Conservation (phyloP, 108 stramenopile species). For the Nitzschia inconspicua region DNA sequence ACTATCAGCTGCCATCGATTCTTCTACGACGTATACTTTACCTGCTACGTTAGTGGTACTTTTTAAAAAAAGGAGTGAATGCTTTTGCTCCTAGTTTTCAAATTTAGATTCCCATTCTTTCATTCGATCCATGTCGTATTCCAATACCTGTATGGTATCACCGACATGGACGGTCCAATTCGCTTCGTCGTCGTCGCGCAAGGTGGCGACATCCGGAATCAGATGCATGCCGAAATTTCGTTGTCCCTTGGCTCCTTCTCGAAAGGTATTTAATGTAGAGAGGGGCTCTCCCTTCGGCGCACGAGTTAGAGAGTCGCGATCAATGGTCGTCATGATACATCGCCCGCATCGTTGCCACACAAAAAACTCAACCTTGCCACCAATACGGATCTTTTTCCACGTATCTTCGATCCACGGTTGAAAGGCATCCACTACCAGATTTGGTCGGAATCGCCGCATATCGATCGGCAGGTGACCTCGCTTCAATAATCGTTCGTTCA, state of each 20-base stretch:
- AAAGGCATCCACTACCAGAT: constrained; percentile 36
- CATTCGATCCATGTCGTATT: constrained; percentile 30
- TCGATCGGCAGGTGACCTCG: constrained; percentile 25
- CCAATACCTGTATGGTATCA: constrained; percentile 31
- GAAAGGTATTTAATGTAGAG: constrained; percentile 38
- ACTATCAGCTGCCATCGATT: too few species aligned
- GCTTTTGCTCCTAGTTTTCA: too few species aligned
- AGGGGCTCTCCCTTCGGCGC: constrained; percentile 43
- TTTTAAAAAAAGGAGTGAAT: too few species aligned
- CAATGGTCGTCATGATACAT: constrained; percentile 48
- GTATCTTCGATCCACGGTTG: constrained; percentile 38
- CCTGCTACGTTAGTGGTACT: too few species aligned
- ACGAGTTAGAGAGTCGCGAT: constrained; percentile 36
- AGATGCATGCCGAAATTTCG: constrained; percentile 53
- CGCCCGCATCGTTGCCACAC: constrained; percentile 59
- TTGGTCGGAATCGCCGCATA: constrained; percentile 50
- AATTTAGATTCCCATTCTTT: constrained; percentile 33
- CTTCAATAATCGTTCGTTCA: constrained; percentile 27
- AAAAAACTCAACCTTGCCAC: constrained; percentile 31
- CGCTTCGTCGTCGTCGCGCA: background rate
- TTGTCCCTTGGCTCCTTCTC: constrained; percentile 40
- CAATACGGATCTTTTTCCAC: constrained; percentile 36
- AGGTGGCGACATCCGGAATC: constrained; percentile 19
- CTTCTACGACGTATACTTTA: too few species aligned
- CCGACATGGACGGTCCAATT: background rate